Base-by-base conservation (phyloP, 352 stramenopile genomes). In the Saprolegnia diclina region DNA sequence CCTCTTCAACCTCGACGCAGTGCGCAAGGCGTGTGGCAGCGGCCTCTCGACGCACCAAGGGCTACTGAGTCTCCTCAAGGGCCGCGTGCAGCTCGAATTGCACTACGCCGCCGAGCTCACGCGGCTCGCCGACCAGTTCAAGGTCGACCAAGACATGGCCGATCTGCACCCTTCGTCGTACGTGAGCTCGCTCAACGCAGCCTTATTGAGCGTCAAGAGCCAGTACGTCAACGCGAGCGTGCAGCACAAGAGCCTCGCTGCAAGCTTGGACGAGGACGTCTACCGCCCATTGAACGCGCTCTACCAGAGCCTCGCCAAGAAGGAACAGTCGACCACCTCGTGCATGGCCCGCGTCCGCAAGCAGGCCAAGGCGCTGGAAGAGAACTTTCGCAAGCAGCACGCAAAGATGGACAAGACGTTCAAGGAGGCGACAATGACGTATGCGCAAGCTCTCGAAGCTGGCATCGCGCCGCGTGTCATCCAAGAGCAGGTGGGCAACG, bases 151-250 rank as follows among this genome's bases (percentile, higher is more conserved):
- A 10, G 80, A 87, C 38, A 64, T 80, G 21, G 81, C 87, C 45
- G 65, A 79, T 35, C 5, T 35, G 29, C 29, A 35, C 29, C 29
- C 29, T 2, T 2, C 29, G 29, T 35, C 29, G 29, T 35, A 77
- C 45, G 48, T 21, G 18, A 64, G 53, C 22, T 54, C 59, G 21
- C 32, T 73, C 29, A 40, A 56, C 16, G 59, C 57, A 61, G 84
- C 86, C 2, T 76, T 92, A 42, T 76, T 74, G 4, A 81, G 76
- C 57, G 72, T 94, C 56, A 76, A 77, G 57, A 79, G 80, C 4
- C 86, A 92, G 74, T 94, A 92, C 61, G 61, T 88, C 46, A 92
- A 94, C 73, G 88, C 83, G 42, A 91, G 86, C 40, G 83, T 90
- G 54, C 86, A 94, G 72, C 86, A 94, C 70, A 76, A 80, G 21